phyloP scores from a whole-genome alignment of 345 rosid species.

The Hypericum perforatum region DNA sequence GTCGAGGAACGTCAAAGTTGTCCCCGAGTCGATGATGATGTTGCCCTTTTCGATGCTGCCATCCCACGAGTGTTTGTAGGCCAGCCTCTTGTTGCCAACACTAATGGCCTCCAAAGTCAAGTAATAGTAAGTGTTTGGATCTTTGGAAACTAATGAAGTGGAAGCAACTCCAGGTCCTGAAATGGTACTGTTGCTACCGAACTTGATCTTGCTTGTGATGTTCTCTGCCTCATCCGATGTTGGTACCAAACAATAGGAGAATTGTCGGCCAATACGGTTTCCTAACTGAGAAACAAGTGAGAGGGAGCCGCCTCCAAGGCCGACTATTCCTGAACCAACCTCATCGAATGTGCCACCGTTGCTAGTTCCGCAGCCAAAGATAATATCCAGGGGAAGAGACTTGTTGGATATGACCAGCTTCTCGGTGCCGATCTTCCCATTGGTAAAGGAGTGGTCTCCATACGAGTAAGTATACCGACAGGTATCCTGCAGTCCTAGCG shows the following conservation, averaged over 20 bases:
- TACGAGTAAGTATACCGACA: slow-evolving; percentile 42
- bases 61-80: slow-evolving; percentile 13
- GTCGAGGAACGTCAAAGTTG: slow-evolving; percentile 39
- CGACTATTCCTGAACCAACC: slow-evolving; percentile 46
- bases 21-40: slow-evolving; percentile 53
- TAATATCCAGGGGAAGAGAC: slow-evolving; percentile 10
- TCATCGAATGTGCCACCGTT: slow-evolving; percentile 37
- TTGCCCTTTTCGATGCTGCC: slow-evolving; percentile 16
- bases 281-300: slow-evolving; percentile 43
- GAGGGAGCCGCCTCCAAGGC: slow-evolving; percentile 49
- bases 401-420: slow-evolving; percentile 21
- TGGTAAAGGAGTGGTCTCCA: slow-evolving; percentile 30
- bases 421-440: slow-evolving; percentile 40
- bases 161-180: slow-evolving; percentile 14
- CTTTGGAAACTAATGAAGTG: slow-evolving; percentile 32
- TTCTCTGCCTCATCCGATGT: slow-evolving; percentile 4
- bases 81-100: slow-evolving; percentile 33
- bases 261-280: slow-evolving; percentile 23
- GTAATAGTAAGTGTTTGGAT: slow-evolving; percentile 32
- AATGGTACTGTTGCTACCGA: slow-evolving; percentile 28
- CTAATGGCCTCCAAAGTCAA: slow-evolving; percentile 48
- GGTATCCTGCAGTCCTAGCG: background rate
- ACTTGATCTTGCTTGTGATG: slow-evolving; percentile 31
- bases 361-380: slow-evolving; percentile 47
- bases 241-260: slow-evolving; percentile 54